Conservation (phyloP, 116 monocot genomes). For the Trichopus zeylanicus region DNA sequence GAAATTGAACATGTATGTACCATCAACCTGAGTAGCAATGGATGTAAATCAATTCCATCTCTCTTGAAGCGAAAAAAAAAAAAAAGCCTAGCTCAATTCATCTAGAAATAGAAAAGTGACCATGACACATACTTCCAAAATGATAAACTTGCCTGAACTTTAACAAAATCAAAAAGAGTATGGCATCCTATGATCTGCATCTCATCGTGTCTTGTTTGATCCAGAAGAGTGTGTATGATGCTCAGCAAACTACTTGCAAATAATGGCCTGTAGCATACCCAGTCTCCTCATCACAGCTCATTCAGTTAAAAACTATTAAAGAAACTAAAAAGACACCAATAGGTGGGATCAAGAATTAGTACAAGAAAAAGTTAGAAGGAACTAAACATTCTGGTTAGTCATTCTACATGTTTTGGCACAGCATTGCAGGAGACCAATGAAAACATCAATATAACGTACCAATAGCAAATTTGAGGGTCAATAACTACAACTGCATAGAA, state of each 20-base stretch:
- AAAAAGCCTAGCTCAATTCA: neutral
- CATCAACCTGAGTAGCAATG: slow-evolving; percentile 44
- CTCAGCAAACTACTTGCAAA: slow-evolving; percentile 80
- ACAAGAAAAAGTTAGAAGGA: too few relatives aligned
- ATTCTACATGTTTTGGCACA: too few relatives aligned
- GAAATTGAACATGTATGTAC: slow-evolving; percentile 88
- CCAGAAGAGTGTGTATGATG: slow-evolving; percentile 69
- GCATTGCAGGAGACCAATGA: too few relatives aligned
- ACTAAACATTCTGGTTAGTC: too few relatives aligned
- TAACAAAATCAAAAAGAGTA: slow-evolving; percentile 68
- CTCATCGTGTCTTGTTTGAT: slow-evolving; percentile 82
- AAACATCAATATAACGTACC: too few relatives aligned
- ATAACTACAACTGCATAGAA: too few relatives aligned
- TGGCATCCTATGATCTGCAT: slow-evolving; percentile 60
- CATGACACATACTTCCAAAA: neutral
- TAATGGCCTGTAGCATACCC: slow-evolving; percentile 52
- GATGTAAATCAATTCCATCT: neutral
- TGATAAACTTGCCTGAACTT: slow-evolving; percentile 36
- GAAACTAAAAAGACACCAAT: neutral
- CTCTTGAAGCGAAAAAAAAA: neutral
- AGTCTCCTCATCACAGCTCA: neutral
- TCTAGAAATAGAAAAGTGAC: neutral
- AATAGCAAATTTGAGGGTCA: too few relatives aligned
- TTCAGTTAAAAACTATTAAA: neutral
- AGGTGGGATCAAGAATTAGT: too few relatives aligned